A percentile compares a stretch with the other conserved stretches of the same genome.
Conservation (phyloP, 2,329 filamentous ascomycete species). For the Xylariaceae sp. region DNA sequence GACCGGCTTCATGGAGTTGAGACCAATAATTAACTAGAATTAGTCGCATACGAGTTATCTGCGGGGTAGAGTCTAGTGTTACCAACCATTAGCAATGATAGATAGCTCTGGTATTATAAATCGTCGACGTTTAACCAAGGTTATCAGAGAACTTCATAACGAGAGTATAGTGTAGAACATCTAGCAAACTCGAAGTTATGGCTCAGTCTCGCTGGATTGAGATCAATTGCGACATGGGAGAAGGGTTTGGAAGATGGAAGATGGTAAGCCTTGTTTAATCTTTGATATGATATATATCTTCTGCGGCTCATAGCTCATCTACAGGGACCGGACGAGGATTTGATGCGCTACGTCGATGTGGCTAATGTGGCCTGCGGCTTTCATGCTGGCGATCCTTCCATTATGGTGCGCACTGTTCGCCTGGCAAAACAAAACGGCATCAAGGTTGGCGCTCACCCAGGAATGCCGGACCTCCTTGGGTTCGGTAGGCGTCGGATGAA, state of each 20-base stretch:
- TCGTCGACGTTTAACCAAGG: neutral
- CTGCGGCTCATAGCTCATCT: neutral
- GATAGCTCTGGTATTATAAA: neutral
- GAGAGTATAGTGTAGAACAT: neutral
- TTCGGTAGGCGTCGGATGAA: slow-evolving; percentile 67
- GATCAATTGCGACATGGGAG: slow-evolving; percentile 57
- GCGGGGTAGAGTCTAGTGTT: neutral
- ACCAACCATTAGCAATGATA: neutral
- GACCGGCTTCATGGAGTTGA: neutral
- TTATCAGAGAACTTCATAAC: neutral
- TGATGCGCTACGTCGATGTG: slow-evolving; percentile 63
- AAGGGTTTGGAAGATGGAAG: slow-evolving; percentile 51
- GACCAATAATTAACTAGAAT: neutral
- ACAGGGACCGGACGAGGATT: slow-evolving; percentile 60
- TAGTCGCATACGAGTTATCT: neutral
- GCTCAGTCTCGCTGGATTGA: slow-evolving; percentile 12
- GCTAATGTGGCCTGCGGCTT: slow-evolving; percentile 66
- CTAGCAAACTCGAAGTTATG: neutral
- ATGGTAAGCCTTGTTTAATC: slow-evolving; percentile 32
- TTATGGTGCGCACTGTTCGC: slow-evolving; percentile 63
- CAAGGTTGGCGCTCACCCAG: slow-evolving; percentile 64
- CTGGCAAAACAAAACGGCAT: slow-evolving; percentile 61
- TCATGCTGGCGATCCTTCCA: slow-evolving; percentile 63
- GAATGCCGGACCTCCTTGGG: slow-evolving; percentile 65
- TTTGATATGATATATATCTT: neutral